Conservation (phyloP, 805 yeast genomes). For the Yarrowia sp. region DNA sequence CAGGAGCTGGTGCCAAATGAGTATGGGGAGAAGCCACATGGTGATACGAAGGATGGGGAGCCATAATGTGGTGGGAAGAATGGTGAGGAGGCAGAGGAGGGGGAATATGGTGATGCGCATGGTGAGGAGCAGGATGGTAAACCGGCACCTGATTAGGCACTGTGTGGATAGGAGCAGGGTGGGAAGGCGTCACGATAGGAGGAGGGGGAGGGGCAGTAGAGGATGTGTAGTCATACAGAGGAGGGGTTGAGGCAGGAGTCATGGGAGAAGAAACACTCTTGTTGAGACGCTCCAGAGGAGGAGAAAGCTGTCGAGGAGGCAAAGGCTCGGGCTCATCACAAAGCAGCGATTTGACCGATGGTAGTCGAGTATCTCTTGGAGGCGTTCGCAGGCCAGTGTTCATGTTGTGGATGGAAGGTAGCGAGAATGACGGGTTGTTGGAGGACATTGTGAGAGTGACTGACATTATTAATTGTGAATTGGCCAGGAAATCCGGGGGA, state of each 20-base stretch:
- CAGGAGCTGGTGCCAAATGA: conserved; percentile 1
- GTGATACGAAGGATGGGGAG: neutral
- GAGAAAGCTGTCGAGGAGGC: conserved; percentile 17
- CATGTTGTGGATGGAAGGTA: conserved; percentile 19
- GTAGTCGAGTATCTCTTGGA: conserved; percentile 12
- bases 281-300: conserved; percentile 10
- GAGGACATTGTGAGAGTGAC: neutral
- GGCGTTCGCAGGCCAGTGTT: conserved; percentile 14
- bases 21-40: conserved; percentile 8
- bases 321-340: conserved; percentile 14
- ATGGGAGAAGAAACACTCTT: neutral
- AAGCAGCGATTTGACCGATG: conserved; percentile 10
- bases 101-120: neutral
- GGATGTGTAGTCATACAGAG: neutral
- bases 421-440: neutral
- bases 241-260: conserved; percentile 19
- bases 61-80: neutral
- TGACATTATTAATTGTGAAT: conserved; percentile 3
- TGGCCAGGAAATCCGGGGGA: neutral
- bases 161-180: neutral
- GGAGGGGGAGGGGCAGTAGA: neutral
- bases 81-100: conserved; percentile 7
- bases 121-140: neutral
- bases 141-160: neutral
- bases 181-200: too few species aligned